Percentiles rank a stretch among this genome's conserved stretches.
These are phyloP conservation scores for Aspergillus vadensis DNA, from an alignment of 2,329 filamentous ascomycete genomes.

Conservation along the genomic window DNA sequence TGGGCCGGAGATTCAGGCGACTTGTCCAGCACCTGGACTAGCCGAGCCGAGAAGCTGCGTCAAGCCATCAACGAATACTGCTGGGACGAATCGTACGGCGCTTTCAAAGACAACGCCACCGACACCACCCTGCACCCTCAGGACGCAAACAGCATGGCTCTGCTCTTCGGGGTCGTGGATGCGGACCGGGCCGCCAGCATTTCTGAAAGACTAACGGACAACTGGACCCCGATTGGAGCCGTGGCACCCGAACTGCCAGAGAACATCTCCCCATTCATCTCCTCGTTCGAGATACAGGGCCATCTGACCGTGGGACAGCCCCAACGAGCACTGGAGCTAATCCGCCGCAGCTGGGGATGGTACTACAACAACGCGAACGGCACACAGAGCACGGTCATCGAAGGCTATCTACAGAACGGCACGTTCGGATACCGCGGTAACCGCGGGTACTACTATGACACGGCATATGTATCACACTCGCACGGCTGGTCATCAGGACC, in stretches of 20 bases:
- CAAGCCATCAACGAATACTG: constrained; percentile 51
- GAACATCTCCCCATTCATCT: constrained; percentile 62
- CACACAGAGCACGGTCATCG: constrained; percentile 61
- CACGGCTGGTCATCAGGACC: constrained; percentile 50
- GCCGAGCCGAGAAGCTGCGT: constrained; percentile 41
- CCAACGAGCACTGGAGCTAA: constrained; percentile 56
- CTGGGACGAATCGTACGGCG: constrained; percentile 52
- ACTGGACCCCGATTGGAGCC: constrained; percentile 60
- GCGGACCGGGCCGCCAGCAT: constrained; percentile 43
- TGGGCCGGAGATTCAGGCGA: constrained; percentile 49
- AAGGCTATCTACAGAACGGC: constrained; percentile 60
- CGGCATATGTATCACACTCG: constrained; percentile 45
- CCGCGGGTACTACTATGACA: constrained; percentile 55
- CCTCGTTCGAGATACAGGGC: constrained; percentile 61
- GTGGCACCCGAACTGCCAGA: constrained; percentile 58
- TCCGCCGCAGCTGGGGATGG: constrained; percentile 62
- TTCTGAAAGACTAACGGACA: constrained; percentile 49
- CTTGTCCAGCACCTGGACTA: constrained; percentile 45
- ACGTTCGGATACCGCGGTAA: constrained; percentile 59
- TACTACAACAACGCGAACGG: constrained; percentile 60
- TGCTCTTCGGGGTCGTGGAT: constrained; percentile 52
- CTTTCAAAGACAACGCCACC: constrained; percentile 58
- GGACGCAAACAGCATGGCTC: constrained; percentile 60
- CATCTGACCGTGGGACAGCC: constrained; percentile 55
- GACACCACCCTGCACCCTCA: constrained; percentile 58